Evolutionary conservation across 768 basidiomycete genomes (phyloP).

Genomic region (Phlebiopsis flavidoalba): DNA sequence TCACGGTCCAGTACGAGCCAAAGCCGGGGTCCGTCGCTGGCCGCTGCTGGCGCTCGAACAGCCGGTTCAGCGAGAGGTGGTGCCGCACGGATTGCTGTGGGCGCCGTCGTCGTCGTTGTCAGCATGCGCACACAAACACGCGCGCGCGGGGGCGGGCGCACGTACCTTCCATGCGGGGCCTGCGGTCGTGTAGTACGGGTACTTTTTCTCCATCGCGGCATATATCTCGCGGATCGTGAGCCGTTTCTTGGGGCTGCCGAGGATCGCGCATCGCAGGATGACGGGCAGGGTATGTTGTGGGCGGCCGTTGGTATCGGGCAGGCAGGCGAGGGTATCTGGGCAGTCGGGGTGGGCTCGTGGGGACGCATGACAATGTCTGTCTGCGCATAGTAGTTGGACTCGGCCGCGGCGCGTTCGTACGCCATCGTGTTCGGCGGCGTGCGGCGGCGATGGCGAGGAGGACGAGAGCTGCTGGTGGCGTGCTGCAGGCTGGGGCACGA

Average conservation of each 20-base stretch:
- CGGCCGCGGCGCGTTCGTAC: slow-evolving; percentile 12
- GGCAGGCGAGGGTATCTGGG: slow-evolving; percentile 70
- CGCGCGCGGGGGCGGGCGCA: slow-evolving; percentile 7
- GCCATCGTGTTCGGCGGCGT: slow-evolving; percentile 6
- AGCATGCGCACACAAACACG: not conserved
- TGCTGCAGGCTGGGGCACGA: slow-evolving; percentile 9
- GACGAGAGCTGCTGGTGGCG: slow-evolving; percentile 12
- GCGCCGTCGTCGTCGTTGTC: too few species aligned
- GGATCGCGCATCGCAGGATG: slow-evolving; percentile 78
- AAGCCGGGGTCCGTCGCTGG: slow-evolving; percentile 84
- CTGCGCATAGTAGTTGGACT: slow-evolving; percentile 19
- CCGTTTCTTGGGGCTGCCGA: slow-evolving; percentile 69
- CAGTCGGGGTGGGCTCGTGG: slow-evolving; percentile 59
- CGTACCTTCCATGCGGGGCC: slow-evolving; percentile 83
- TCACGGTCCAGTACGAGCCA: slow-evolving; percentile 90
- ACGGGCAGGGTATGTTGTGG: slow-evolving; percentile 84
- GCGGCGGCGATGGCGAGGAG: slow-evolving; percentile 2
- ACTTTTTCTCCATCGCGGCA: slow-evolving; percentile 82
- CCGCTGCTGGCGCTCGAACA: slow-evolving; percentile 78
- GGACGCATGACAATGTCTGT: slow-evolving; percentile 19
- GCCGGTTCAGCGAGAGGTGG: slow-evolving; percentile 74
- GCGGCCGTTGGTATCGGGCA: slow-evolving; percentile 72
- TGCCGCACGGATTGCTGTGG: slow-evolving; percentile 92
- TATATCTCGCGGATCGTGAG: slow-evolving; percentile 84
- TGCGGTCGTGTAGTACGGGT: slow-evolving; percentile 74